phyloP scores from a whole-genome alignment of 2,329 filamentous ascomycete species.

The Ophiocordyceps robertsii region DNA sequence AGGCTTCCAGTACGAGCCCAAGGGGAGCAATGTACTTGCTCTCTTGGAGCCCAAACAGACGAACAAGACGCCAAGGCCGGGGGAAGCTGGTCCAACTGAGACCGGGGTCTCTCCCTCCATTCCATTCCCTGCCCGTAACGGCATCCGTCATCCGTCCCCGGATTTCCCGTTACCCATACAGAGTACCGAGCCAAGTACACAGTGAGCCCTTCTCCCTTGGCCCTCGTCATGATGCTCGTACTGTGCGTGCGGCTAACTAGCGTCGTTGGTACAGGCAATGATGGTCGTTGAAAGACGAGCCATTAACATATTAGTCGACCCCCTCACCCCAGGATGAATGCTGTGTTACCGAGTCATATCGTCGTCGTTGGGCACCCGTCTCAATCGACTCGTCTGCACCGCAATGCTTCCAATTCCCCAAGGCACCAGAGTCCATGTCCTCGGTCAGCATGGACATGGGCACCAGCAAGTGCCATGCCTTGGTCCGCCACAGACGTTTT shows the following conservation, averaged over 20 bases:
- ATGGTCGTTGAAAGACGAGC: not conserved
- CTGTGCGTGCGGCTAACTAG: not conserved
- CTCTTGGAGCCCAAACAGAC: not conserved
- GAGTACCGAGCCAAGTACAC: not conserved
- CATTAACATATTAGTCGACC: not conserved
- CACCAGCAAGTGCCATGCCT: not conserved
- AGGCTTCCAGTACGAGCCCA: too few species aligned
- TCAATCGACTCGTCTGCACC: too few species aligned
- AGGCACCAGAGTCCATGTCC: not conserved
- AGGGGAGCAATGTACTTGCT: too few species aligned
- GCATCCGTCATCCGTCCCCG: not conserved
- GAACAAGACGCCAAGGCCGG: not conserved
- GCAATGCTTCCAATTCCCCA: too few species aligned
- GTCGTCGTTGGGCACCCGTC: not conserved
- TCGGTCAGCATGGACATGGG: constrained; percentile 1
- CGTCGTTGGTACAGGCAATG: not conserved
- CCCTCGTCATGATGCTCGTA: not conserved
- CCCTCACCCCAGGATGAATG: not conserved
- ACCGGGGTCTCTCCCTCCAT: not conserved
- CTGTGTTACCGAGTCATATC: constrained; percentile 1
- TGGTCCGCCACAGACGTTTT: too few species aligned
- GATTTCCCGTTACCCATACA: not conserved
- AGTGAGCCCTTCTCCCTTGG: not conserved
- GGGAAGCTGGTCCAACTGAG: not conserved
- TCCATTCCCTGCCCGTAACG: not conserved